A percentile compares a stretch with the other conserved stretches of the same genome.
Conservation (phyloP, 371 early-diverging fungal genomes). For the Syncephalastrum contaminatum region DNA sequence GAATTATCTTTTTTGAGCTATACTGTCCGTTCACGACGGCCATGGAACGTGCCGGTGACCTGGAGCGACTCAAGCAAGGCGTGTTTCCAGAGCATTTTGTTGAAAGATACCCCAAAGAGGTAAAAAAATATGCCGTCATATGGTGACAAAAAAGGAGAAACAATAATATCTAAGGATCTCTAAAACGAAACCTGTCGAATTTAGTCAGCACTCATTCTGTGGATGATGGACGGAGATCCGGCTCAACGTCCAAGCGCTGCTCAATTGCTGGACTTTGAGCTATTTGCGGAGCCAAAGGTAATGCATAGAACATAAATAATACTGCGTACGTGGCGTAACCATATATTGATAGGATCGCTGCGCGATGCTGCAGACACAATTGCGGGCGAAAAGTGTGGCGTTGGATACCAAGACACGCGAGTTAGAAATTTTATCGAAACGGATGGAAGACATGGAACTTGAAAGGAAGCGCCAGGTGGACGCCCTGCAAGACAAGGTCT, state of each 20-base stretch:
- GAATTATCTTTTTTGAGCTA: conserved; percentile 73
- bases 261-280: conserved; percentile 62
- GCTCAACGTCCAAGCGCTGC: conserved; percentile 68
- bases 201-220: conserved; percentile 72
- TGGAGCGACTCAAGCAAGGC: conserved; percentile 62
- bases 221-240: conserved; percentile 78
- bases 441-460: conserved; percentile 21
- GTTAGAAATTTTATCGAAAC: conserved; percentile 23
- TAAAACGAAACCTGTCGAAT: background rate
- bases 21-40: conserved; percentile 64
- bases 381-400: conserved; percentile 21
- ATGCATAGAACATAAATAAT: background rate
- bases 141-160: background rate
- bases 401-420: conserved; percentile 28
- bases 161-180: no score
- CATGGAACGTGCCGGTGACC: conserved; percentile 66
- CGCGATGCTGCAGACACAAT: conserved; percentile 15
- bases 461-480: conserved; percentile 27
- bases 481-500: conserved; percentile 17
- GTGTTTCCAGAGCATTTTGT: conserved; percentile 77
- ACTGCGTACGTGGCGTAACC: conserved; percentile 6
- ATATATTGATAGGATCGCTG: conserved; percentile 19
- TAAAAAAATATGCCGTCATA: conserved; percentile 3
- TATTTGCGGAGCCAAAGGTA: conserved; percentile 9
- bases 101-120: conserved; percentile 75